Evolutionary conservation across 176 grass and related monocot genomes (phyloP).

Genomic region (Saccharum spontaneum): DNA sequence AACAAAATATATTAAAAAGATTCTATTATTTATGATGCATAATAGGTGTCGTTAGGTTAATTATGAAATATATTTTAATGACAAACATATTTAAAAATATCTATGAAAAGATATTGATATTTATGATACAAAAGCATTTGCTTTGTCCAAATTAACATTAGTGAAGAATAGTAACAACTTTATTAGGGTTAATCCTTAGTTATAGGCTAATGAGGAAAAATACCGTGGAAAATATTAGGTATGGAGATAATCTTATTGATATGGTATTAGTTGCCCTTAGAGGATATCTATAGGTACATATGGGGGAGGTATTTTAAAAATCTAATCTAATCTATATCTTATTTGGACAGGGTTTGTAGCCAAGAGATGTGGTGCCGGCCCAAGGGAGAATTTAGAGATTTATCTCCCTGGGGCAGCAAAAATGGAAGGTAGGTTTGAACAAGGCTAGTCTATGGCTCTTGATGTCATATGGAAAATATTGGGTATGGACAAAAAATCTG

Average conservation of each 20-base stretch:
- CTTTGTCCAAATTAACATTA: not conserved
- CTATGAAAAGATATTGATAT: not conserved
- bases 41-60: not conserved
- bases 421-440: too few relatives aligned
- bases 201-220: not conserved
- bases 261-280: not conserved
- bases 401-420: too few relatives aligned
- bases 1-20: not conserved
- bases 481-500: too few relatives aligned
- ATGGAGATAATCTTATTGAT: not conserved
- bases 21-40: not conserved
- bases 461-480: too few relatives aligned
- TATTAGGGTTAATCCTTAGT: not conserved
- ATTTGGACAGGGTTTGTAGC: not conserved
- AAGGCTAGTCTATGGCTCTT: too few relatives aligned
- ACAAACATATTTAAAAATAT: not conserved
- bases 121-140: not conserved
- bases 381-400: too few relatives aligned
- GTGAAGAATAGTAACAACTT: not conserved
- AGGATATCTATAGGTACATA: not conserved
- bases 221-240: not conserved
- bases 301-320: not conserved
- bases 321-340: not conserved
- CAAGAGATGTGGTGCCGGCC: too few relatives aligned
- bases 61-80: not conserved